Evolutionary conservation across 1,284 basidiomycete species (phyloP).

Genomic region (Tetrapyrgos nigripes): DNA sequence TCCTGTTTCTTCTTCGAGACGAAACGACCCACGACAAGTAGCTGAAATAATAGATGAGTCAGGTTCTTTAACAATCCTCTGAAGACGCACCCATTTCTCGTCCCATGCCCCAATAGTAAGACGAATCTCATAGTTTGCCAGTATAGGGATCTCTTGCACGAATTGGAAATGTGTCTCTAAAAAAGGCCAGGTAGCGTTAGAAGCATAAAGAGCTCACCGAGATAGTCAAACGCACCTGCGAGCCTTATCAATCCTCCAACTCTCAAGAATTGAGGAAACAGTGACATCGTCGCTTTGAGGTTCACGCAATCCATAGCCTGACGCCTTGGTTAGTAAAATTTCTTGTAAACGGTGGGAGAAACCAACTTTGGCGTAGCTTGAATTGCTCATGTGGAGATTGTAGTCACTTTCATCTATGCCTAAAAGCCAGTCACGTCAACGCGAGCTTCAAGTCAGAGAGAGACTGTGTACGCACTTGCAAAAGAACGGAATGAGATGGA

Average conservation of each 20-base stretch:
- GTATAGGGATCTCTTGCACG: constrained; percentile 81
- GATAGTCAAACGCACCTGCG: constrained; percentile 53
- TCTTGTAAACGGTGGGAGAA: not conserved
- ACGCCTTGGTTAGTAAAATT: not conserved
- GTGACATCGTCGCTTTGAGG: constrained; percentile 49
- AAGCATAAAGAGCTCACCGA: not conserved
- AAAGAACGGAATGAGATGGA: constrained; percentile 49
- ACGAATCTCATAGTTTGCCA: constrained; percentile 73
- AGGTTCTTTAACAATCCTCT: constrained; percentile 25
- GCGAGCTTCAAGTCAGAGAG: not conserved
- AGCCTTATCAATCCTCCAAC: constrained; percentile 75
- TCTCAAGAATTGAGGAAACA: constrained; percentile 70
- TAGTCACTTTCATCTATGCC: constrained; percentile 76
- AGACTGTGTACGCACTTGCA: constrained; percentile 58
- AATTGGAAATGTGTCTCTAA: constrained; percentile 77
- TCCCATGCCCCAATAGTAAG: constrained; percentile 78
- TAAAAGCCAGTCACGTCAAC: constrained; percentile 24
- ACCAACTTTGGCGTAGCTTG: constrained; percentile 73
- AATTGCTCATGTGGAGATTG: constrained; percentile 78
- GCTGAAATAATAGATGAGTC: constrained; percentile 24
- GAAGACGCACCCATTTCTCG: constrained; percentile 76
- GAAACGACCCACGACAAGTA: constrained; percentile 37
- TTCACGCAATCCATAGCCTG: constrained; percentile 46
- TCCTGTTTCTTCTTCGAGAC: constrained; percentile 28
- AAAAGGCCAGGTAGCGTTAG: not conserved